Percentiles rank a stretch among this genome's conserved stretches.
These are phyloP conservation scores for Hanseniaspora meyeri DNA, from an alignment of 805 yeast genomes.

Conservation along the genomic window DNA sequence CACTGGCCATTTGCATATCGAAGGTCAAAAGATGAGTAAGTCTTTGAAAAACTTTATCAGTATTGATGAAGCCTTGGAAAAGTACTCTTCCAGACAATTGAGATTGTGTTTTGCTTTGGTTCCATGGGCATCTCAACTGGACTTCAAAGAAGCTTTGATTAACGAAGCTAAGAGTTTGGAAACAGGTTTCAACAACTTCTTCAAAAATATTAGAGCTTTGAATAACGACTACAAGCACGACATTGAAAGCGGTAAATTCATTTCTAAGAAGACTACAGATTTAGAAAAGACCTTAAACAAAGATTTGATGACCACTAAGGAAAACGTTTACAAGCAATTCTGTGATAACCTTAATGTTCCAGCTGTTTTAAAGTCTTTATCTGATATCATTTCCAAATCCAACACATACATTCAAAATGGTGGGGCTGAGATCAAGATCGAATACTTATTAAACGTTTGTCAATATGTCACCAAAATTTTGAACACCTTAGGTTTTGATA, in stretches of 20 bases:
- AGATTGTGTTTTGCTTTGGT: conserved; percentile 83
- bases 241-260: conserved; percentile 35
- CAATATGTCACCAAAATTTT: conserved; percentile 61
- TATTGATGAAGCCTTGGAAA: conserved; percentile 72
- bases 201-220: conserved; percentile 76
- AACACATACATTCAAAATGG: conserved; percentile 61
- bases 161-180: conserved; percentile 69
- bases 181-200: conserved; percentile 64
- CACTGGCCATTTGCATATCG: conserved; percentile 94
- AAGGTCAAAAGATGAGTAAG: conserved; percentile 97
- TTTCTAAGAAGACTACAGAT: conserved; percentile 49
- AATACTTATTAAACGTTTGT: conserved; percentile 52
- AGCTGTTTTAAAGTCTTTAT: conserved; percentile 48
- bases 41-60: conserved; percentile 90
- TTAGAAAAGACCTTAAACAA: conserved; percentile 45
- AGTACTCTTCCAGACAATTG: conserved; percentile 65
- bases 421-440: conserved; percentile 43
- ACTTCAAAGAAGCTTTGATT: conserved; percentile 72
- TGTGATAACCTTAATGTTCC: conserved; percentile 84
- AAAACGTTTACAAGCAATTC: conserved; percentile 59
- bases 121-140: conserved; percentile 86
- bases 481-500: conserved; percentile 60
- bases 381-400: conserved; percentile 55
- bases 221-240: conserved; percentile 49
- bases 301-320: conserved; percentile 41